Evolutionary conservation across 805 yeast species (phyloP).

Genomic region (Yarrowia hollandica): DNA sequence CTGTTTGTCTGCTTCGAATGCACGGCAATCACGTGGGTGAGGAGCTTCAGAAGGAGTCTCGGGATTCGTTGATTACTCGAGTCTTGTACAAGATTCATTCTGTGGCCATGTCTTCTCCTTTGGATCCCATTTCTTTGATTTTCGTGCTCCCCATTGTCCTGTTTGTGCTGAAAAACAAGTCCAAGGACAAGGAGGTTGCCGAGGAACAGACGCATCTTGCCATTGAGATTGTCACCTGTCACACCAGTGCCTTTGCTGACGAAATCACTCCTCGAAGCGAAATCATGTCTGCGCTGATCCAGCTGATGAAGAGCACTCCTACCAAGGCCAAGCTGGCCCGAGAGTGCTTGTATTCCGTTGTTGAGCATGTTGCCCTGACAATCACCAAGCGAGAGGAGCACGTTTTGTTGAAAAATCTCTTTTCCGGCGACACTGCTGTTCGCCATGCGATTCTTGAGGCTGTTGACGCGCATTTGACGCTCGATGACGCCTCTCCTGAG

Average conservation of each 20-base stretch:
- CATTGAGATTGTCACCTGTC: constrained; percentile 62
- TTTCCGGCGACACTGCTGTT: constrained; percentile 68
- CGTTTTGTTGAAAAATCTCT: constrained; percentile 55
- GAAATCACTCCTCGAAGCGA: constrained; percentile 66
- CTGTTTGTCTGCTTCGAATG: constrained; percentile 66
- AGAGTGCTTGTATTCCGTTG: constrained; percentile 75
- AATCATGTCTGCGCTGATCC: constrained; percentile 60
- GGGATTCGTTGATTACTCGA: constrained; percentile 57
- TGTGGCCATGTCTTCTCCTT: constrained; percentile 67
- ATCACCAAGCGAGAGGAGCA: constrained; percentile 57
- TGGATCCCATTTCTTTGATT: constrained; percentile 66
- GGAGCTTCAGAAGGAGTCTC: constrained; percentile 51
- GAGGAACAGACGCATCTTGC: constrained; percentile 83
- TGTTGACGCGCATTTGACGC: constrained; percentile 72
- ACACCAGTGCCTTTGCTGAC: constrained; percentile 55
- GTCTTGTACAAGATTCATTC: constrained; percentile 75
- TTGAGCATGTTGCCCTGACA: constrained; percentile 72
- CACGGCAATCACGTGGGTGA: constrained; percentile 48
- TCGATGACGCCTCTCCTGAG: constrained; percentile 55
- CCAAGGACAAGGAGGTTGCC: constrained; percentile 67
- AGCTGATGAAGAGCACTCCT: constrained; percentile 64
- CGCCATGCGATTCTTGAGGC: constrained; percentile 79
- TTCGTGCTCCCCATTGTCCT: constrained; percentile 75
- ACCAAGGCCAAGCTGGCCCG: constrained; percentile 78
- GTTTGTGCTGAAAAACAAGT: constrained; percentile 57